These are phyloP conservation scores for Linnemannia schmuckeri DNA, from an alignment of 192 early-diverging fungal species.

Conservation along the genomic window DNA sequence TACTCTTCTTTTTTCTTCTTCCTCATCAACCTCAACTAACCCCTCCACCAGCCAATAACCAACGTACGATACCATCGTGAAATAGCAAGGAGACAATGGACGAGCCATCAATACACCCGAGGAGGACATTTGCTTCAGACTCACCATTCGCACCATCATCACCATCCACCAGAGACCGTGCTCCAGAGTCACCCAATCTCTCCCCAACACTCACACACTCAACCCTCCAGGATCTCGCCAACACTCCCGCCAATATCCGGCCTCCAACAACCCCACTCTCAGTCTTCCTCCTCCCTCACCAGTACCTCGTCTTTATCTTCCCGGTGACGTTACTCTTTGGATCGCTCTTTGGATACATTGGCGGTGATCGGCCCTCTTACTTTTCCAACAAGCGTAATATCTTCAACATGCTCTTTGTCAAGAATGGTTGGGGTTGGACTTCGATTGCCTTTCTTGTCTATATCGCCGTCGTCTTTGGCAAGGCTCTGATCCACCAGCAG, in stretches of 20 bases:
- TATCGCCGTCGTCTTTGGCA: conserved; percentile 55
- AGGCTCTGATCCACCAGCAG: conserved; percentile 28
- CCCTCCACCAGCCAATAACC: neutral
- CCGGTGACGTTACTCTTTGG: conserved; percentile 33
- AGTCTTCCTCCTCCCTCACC: conserved; percentile 25
- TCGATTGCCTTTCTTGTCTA: conserved; percentile 69
- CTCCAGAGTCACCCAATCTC: conserved; percentile 17
- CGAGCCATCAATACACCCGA: conserved; percentile 23
- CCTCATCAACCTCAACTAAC: neutral
- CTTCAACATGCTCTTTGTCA: conserved; percentile 85
- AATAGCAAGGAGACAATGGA: conserved; percentile 12
- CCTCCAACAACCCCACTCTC: conserved; percentile 3
- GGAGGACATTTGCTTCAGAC: conserved; percentile 9
- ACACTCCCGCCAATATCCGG: neutral
- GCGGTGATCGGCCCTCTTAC: conserved; percentile 33
- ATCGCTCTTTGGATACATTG: conserved; percentile 34
- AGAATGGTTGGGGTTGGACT: conserved; percentile 93
- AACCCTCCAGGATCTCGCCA: conserved; percentile 5
- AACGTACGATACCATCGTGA: neutral
- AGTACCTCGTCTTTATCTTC: conserved; percentile 37
- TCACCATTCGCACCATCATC: neutral
- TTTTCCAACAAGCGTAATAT: conserved; percentile 82
- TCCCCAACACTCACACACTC: conserved; percentile 12
- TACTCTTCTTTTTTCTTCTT: neutral
- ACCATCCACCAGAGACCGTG: conserved; percentile 4